These are phyloP conservation scores for Lonicera japonica DNA, from an alignment of 129 eudicot genomes.

Conservation along the genomic window DNA sequence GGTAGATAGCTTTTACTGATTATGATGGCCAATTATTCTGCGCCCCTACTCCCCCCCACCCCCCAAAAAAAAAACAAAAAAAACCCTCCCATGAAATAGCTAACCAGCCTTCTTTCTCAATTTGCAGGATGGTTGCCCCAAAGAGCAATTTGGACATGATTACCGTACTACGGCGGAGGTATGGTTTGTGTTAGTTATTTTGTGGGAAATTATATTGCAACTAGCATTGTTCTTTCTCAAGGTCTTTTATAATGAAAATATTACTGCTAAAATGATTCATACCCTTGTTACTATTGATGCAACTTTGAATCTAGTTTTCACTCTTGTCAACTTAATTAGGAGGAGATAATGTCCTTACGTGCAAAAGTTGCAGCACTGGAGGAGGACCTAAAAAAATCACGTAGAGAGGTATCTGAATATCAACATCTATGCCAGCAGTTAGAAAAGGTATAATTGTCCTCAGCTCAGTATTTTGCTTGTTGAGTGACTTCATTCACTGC, in stretches of 20 bases:
- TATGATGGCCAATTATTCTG: background rate
- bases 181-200: background rate
- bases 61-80: too few relatives aligned
- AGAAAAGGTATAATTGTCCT: constrained; percentile 52
- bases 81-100: too few relatives aligned
- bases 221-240: background rate
- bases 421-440: constrained; percentile 43
- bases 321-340: constrained; percentile 10
- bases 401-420: constrained; percentile 56
- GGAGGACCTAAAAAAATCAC: constrained; percentile 54
- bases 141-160: constrained; percentile 42
- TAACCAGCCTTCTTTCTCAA: background rate
- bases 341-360: constrained; percentile 54
- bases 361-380: constrained; percentile 53
- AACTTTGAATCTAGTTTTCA: too few relatives aligned
- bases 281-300: too few relatives aligned
- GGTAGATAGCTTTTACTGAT: background rate
- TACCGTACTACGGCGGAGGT: constrained; percentile 46
- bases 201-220: background rate
- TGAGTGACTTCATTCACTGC: constrained; percentile 4
- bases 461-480: constrained; percentile 5
- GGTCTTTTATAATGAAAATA: background rate
- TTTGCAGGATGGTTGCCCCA: constrained; percentile 48
- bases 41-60: too few relatives aligned
- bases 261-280: background rate